These are phyloP conservation scores for Alternaria sp. DNA, from an alignment of 2,329 filamentous ascomycete genomes.

Conservation along the genomic window DNA sequence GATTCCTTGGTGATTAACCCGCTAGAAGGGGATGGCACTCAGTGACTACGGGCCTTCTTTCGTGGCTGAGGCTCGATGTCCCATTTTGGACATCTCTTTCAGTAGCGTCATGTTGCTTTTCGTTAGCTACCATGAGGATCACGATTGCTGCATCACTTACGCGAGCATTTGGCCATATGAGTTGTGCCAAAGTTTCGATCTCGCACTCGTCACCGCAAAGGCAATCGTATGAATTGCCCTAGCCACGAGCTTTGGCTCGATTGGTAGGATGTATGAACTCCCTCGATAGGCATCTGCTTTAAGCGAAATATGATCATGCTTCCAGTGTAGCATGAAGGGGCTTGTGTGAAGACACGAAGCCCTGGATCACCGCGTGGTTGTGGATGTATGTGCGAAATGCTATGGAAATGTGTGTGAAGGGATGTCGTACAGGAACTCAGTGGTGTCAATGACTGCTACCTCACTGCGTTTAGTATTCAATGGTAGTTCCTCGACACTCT, in stretches of 20 bases:
- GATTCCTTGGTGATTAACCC: background rate
- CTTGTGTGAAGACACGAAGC: background rate
- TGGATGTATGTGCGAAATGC: background rate
- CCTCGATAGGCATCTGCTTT: background rate
- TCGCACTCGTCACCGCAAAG: background rate
- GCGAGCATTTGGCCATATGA: background rate
- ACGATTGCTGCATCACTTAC: background rate
- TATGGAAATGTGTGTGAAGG: background rate
- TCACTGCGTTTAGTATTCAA: background rate
- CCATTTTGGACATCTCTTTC: background rate
- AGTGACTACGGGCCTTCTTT: background rate
- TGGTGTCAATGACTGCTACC: background rate
- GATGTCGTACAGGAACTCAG: background rate
- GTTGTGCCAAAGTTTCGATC: background rate
- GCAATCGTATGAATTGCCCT: background rate
- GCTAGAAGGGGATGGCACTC: background rate
- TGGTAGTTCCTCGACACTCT: too few species aligned
- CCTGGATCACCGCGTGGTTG: background rate
- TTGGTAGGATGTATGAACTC: background rate
- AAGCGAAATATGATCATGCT: background rate
- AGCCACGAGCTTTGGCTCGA: background rate
- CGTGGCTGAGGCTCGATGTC: background rate
- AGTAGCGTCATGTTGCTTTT: background rate
- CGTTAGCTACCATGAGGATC: background rate
- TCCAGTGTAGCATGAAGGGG: background rate